Conservation (phyloP, 225 moss, liverwort and hornwort species). For the Polytrichum commune region DNA sequence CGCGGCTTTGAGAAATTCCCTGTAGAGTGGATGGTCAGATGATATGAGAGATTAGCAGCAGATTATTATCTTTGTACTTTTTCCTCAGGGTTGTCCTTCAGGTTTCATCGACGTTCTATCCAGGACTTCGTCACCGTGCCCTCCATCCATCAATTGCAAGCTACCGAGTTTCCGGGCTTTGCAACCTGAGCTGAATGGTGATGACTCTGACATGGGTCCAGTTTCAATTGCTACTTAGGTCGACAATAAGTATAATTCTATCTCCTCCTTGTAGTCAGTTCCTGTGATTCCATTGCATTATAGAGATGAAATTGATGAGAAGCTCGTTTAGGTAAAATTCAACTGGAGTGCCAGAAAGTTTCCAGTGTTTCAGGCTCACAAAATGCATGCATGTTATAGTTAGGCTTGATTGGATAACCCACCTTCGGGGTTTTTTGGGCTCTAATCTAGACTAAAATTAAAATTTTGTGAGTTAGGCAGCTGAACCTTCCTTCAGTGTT, state of each 20-base stretch:
- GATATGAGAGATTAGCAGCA: neutral
- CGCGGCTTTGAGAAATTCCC: constrained; percentile 43
- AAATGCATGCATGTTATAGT: too few species aligned
- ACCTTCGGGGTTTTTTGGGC: neutral
- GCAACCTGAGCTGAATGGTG: constrained; percentile 5
- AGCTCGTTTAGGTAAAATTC: too few species aligned
- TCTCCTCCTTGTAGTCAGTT: too few species aligned
- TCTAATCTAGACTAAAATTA: constrained; percentile 1
- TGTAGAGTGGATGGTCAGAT: constrained; percentile 54
- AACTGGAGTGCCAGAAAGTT: too few species aligned
- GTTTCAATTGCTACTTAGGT: too few species aligned
- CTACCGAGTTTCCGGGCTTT: constrained; percentile 3
- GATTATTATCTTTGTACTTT: neutral
- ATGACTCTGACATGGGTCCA: too few species aligned
- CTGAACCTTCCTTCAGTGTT: neutral
- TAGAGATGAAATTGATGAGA: too few species aligned
- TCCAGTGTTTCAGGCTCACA: too few species aligned
- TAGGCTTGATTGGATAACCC: too few species aligned
- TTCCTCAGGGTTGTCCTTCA: neutral
- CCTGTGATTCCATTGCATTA: too few species aligned
- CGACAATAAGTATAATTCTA: too few species aligned
- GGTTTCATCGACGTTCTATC: neutral
- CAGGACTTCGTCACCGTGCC: neutral
- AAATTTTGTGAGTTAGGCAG: constrained; percentile 7
- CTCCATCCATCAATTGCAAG: neutral